Evolutionary conservation across 2,329 filamentous ascomycete species (phyloP).

Genomic region (Trichoderma brevicompactum): DNA sequence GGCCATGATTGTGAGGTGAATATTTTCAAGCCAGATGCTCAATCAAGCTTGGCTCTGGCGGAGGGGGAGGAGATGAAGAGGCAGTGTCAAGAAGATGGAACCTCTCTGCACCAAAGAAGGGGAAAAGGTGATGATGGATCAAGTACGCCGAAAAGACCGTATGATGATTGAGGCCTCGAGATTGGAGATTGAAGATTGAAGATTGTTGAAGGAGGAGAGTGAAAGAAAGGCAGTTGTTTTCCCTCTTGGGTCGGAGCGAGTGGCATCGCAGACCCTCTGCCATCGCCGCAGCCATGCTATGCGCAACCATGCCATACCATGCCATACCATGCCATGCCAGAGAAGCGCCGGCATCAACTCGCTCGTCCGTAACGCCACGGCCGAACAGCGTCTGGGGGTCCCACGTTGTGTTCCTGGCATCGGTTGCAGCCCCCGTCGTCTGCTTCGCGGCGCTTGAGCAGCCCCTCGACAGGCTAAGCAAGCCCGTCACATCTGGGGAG

Average conservation of each 20-base stretch:
- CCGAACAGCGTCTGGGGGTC: conserved; percentile 13
- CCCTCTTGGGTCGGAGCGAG: not conserved
- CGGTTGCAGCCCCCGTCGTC: conserved; percentile 12
- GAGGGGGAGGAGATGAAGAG: not conserved
- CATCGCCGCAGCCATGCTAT: conserved; percentile 4
- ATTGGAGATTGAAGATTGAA: not conserved
- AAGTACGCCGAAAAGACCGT: not conserved
- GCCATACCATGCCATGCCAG: not conserved
- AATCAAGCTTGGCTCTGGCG: not conserved
- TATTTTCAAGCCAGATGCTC: not conserved
- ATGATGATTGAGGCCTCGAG: not conserved
- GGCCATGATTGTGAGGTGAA: conserved; percentile 9
- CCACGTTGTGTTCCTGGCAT: conserved; percentile 30
- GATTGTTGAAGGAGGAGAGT: not conserved
- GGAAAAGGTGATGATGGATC: not conserved
- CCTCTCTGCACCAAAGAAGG: not conserved
- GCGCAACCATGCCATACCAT: not conserved
- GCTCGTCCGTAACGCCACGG: not conserved
- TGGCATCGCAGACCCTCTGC: conserved; percentile 15
- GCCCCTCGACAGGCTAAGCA: conserved; percentile 1
- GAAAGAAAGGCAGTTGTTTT: not conserved
- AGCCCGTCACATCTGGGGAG: conserved; percentile 12
- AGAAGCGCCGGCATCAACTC: conserved; percentile 5
- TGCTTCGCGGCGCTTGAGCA: conserved; percentile 3
- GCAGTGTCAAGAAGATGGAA: not conserved